A percentile compares a stretch with the other conserved stretches of the same genome.
Evolutionary conservation across 2,329 filamentous ascomycete genomes (phyloP).

Genomic region (Chrysoporthe deuterocubensis): DNA sequence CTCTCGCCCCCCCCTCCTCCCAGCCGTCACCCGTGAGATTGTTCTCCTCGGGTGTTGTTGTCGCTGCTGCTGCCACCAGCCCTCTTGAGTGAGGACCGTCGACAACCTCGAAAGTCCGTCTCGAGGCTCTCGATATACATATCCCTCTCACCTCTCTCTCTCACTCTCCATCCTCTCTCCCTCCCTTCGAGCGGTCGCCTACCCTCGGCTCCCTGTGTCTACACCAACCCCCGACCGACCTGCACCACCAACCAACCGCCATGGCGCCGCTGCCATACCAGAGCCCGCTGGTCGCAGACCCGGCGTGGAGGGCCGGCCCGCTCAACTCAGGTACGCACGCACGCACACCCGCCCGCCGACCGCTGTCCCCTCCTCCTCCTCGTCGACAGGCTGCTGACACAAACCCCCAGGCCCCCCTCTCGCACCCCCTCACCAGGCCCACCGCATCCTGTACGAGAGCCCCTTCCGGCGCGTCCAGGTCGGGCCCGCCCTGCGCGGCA

Average conservation of each 20-base stretch:
- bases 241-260: neutral
- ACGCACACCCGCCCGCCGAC: no score
- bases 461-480: neutral
- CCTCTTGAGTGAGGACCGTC: no score
- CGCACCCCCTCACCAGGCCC: neutral
- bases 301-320: conserved; percentile 1
- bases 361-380: no score
- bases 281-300: conserved; percentile 5
- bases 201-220: neutral
- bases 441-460: neutral
- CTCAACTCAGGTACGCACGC: neutral
- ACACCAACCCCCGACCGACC: no score
- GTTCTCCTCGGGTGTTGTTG: no score
- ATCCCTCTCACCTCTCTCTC: neutral
- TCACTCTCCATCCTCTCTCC: neutral
- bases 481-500: neutral
- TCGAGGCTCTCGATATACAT: neutral
- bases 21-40: no score
- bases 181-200: neutral
- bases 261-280: conserved; percentile 8
- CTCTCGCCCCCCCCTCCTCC: no score
- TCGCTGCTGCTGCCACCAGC: no score
- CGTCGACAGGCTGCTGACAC: no score
- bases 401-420: no score
- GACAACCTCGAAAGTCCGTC: neutral